Base-by-base conservation (phyloP, 257 asterid genomes). In the Solanum dulcamara region DNA sequence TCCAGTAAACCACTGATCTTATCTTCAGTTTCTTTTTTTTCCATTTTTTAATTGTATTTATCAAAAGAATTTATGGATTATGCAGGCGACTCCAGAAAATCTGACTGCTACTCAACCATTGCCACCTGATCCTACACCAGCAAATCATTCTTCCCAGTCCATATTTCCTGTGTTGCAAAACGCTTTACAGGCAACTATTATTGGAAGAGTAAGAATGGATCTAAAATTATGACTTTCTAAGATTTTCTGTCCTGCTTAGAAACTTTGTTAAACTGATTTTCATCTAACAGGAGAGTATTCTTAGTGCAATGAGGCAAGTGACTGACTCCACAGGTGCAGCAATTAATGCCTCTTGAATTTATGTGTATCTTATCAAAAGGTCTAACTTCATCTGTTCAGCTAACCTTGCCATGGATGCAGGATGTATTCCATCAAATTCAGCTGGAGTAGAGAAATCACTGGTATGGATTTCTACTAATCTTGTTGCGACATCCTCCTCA, bases 61-160 rank as follows among this genome's bases (percentile, higher is more conserved):
- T 48, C 28, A 30, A 79, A 79, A 79, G 64, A 59, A 68, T 18
- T 85, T 84, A 83, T 74, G 85, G 72, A 81, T 84, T 72, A 15
- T 88, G 70, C 87, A 96, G 99, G 95, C 90, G 88, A 92, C 92
- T 86, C 71, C 93, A n/a, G 95, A 88, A 87, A 85, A 88, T 87
- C 92, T 92, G 28, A 77, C 89, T 57, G 24, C 62, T 77, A 81
- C 92, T 59, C 46, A 87, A 22, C 87, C 94, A 64, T 67, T 85
- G 86, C 87, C 87, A 60, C 57, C 88, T 71, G 98, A 92, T 85
- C 90, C 94, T 62, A 84, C 90, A 80, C 90, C 91, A 81, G 87
- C 91, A 77, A 90, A 87, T 89, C 89, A 90, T 70, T 83, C 35
- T 37, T 90, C 90, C 59, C 93, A 85, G 44, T 88, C 92, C 46